phyloP scores from a whole-genome alignment of 208 protist species.

The Trypanosoma grayi region DNA sequence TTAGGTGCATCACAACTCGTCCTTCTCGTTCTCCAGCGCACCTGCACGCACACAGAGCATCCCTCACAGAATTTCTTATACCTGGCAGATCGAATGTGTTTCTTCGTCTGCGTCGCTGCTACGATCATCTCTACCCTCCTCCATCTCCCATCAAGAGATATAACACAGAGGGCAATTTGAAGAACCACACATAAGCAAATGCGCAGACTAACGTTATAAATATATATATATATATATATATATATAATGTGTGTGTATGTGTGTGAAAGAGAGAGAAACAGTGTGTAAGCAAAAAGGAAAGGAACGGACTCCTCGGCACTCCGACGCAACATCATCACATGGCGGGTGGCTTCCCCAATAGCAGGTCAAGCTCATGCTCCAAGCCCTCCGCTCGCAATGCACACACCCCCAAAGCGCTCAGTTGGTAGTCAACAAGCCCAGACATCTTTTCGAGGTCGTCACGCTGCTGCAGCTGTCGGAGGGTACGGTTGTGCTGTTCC shows the following conservation, averaged over 20 bases:
- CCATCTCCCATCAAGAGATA: no score
- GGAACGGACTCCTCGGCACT: background rate
- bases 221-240: background rate
- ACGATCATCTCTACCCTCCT: no score
- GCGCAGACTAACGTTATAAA: no score
- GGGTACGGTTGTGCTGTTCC: conserved; percentile 54
- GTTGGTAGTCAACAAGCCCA: conserved; percentile 59
- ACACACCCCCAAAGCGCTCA: conserved; percentile 58
- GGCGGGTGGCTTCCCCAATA: conserved; percentile 40
- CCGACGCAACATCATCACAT: background rate
- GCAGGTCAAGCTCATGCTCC: conserved; percentile 55
- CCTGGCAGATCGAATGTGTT: no score
- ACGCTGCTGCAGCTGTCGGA: conserved; percentile 30
- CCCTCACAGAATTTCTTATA: no score
- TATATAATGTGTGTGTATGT: background rate
- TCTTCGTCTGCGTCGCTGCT: no score
- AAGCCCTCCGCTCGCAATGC: conserved; percentile 39
- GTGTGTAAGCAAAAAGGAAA: background rate
- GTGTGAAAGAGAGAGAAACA: background rate
- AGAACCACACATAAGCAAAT: no score
- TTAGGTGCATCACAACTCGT: no score
- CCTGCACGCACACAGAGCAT: no score
- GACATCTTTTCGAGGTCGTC: conserved; percentile 53
- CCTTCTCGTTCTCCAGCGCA: no score
- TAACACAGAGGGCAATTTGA: background rate